Conservation (phyloP, 2,329 filamentous ascomycete genomes). For the Ceratocystis cubensis region DNA sequence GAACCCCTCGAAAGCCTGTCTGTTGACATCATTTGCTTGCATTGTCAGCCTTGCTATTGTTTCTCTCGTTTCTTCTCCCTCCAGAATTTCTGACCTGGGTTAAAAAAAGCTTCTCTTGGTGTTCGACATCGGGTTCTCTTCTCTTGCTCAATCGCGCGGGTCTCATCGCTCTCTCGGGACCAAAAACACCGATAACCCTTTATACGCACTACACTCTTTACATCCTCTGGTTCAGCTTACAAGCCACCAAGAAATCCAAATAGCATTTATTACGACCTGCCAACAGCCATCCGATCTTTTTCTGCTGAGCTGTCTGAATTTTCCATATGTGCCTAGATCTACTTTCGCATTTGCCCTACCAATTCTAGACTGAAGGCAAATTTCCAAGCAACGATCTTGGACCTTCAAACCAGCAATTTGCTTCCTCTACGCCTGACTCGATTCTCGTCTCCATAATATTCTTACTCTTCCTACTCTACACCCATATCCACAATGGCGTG, state of each 20-base stretch:
- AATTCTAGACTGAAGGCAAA: neutral
- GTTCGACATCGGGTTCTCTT: neutral
- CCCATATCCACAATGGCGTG: constrained; percentile 48
- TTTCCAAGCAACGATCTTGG: neutral
- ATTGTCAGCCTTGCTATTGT: neutral
- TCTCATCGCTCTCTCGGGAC: neutral
- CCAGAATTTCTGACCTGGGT: neutral
- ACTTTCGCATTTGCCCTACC: neutral
- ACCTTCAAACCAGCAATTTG: neutral
- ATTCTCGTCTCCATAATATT: neutral
- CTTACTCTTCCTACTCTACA: neutral
- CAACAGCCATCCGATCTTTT: neutral
- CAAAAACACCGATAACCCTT: neutral
- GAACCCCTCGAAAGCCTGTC: neutral
- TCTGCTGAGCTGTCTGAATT: neutral
- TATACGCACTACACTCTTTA: neutral
- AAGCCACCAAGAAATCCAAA: neutral
- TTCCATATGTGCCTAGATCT: neutral
- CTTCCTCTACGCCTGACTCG: neutral
- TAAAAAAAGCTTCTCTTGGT: neutral
- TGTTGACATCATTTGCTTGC: constrained; percentile 3
- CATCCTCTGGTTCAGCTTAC: neutral
- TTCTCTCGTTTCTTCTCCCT: neutral
- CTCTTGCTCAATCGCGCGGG: neutral
- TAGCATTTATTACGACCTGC: neutral